These are phyloP conservation scores for Hanseniaspora lachancei DNA, from an alignment of 805 yeast genomes.

Conservation along the genomic window DNA sequence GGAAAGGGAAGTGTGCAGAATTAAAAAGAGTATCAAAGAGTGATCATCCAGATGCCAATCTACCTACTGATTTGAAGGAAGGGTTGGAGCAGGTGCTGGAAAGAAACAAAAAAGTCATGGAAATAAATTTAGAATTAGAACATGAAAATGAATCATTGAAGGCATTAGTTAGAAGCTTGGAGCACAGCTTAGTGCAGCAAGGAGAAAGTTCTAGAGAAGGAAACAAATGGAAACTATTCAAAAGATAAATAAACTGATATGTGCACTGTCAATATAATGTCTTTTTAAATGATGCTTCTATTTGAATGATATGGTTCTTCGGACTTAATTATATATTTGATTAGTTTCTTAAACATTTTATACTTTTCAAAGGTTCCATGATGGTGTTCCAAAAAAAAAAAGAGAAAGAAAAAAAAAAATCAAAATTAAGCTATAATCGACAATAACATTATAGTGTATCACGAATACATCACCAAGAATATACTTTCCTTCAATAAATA, in stretches of 20 bases:
- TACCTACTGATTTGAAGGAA: conserved; percentile 32
- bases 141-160: conserved; percentile 37
- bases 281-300: no score
- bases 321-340: not conserved
- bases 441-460: not conserved
- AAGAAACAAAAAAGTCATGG: conserved; percentile 54
- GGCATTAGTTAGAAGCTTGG: conserved; percentile 29
- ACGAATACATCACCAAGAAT: not conserved
- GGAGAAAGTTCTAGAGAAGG: not conserved
- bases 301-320: not conserved
- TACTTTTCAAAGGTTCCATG: not conserved
- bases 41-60: conserved; percentile 26
- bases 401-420: not conserved
- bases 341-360: not conserved
- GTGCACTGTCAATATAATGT: no score
- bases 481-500: not conserved
- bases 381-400: not conserved
- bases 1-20: conserved; percentile 21
- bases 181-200: conserved; percentile 20
- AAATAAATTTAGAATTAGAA: conserved; percentile 43
- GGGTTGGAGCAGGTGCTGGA: conserved; percentile 50
- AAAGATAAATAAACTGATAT: not conserved
- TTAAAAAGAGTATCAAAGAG: conserved; percentile 13
- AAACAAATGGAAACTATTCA: conserved; percentile 8
- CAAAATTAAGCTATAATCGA: not conserved